Conservation (phyloP, 2,329 filamentous ascomycete genomes). For the Cladobotryum mycophilum region DNA sequence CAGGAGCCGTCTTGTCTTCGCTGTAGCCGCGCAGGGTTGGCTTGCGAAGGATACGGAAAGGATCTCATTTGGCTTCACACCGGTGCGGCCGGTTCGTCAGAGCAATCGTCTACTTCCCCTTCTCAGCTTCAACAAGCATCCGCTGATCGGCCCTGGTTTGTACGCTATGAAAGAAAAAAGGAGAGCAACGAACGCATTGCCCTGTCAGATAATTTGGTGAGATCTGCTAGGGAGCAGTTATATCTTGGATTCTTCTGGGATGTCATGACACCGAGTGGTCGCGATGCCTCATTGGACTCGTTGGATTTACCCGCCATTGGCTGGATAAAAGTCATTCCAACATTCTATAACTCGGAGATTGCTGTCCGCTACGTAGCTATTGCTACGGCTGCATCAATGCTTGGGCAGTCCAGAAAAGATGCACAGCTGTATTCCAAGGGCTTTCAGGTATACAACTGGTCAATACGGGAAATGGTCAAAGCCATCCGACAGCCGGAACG, state of each 20-base stretch:
- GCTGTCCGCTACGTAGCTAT: slow-evolving; percentile 3
- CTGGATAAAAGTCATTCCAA: slow-evolving; percentile 1
- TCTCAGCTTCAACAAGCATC: neutral
- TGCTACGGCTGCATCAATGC: slow-evolving; percentile 1
- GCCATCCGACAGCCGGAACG: slow-evolving; percentile 1
- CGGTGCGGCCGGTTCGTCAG: neutral
- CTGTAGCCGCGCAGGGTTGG: neutral
- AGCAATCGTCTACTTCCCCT: neutral
- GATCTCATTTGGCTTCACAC: slow-evolving; percentile 3
- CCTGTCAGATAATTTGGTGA: neutral
- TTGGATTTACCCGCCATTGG: slow-evolving; percentile 2
- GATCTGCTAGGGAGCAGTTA: slow-evolving; percentile 3
- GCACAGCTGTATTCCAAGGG: slow-evolving; percentile 3
- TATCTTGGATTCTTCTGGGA: slow-evolving; percentile 5
- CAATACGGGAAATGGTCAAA: slow-evolving; percentile 6
- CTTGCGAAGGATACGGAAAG: slow-evolving; percentile 6
- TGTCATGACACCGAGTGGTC: slow-evolving; percentile 1
- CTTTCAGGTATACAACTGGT: slow-evolving; percentile 4
- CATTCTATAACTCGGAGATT: slow-evolving; percentile 1
- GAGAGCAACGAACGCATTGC: neutral
- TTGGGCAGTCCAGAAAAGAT: slow-evolving; percentile 3
- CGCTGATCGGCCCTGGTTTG: neutral
- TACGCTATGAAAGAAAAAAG: neutral
- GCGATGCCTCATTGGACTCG: neutral
- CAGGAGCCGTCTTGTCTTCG: slow-evolving; percentile 1